Conservation (phyloP, 345 rosid species). For the Mercurialis annua region DNA sequence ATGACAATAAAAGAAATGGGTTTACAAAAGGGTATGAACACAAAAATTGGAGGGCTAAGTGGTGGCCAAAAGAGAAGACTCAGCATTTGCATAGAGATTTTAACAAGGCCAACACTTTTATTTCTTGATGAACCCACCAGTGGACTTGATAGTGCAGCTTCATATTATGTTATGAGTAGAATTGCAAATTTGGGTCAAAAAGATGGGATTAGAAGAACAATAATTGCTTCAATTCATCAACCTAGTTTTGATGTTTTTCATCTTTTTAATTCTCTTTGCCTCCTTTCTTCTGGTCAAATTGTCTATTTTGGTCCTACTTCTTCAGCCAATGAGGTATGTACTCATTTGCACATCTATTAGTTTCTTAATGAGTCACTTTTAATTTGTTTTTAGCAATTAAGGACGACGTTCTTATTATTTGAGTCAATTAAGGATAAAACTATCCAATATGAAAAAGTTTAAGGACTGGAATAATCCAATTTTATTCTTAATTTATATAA, state of each 20-base stretch:
- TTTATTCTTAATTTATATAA: too few relatives aligned
- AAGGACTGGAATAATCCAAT: too few relatives aligned
- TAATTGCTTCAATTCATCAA: conserved; percentile 29
- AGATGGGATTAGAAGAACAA: conserved; percentile 21
- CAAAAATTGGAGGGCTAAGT: conserved; percentile 27
- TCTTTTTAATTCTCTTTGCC: conserved; percentile 24
- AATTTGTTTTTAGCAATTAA: too few relatives aligned
- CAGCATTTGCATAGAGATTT: conserved; percentile 27
- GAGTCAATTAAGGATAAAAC: too few relatives aligned
- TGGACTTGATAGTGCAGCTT: conserved; percentile 31
- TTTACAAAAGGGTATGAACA: conserved; percentile 16
- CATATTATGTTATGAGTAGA: conserved; percentile 19
- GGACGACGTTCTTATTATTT: too few relatives aligned
- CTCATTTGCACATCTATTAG: neutral
- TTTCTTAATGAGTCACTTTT: neutral
- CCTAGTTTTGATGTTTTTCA: conserved; percentile 25
- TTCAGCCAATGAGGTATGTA: conserved; percentile 20
- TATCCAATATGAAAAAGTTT: too few relatives aligned
- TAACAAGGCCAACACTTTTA: conserved; percentile 20
- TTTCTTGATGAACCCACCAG: conserved; percentile 30
- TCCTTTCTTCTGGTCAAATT: conserved; percentile 22
- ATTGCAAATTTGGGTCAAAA: conserved; percentile 8
- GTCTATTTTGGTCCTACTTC: conserved; percentile 27
- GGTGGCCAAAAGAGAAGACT: conserved; percentile 29
- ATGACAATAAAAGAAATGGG: conserved; percentile 26